Evolutionary conservation across 805 yeast genomes (phyloP).

Genomic region (Wickerhamomyces ciferrii): DNA sequence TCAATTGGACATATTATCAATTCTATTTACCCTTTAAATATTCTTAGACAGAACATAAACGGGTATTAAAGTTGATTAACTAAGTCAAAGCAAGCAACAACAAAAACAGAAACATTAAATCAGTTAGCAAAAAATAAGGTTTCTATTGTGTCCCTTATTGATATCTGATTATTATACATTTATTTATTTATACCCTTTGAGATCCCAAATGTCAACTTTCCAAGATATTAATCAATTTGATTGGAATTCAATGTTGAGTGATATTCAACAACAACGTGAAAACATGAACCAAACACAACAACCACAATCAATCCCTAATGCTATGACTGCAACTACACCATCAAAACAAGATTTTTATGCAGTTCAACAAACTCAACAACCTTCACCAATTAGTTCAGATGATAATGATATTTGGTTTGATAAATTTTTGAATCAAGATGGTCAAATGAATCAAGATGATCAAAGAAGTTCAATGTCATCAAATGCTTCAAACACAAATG

Average conservation of each 20-base stretch:
- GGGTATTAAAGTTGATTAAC: neutral
- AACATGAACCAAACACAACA: conserved; percentile 6
- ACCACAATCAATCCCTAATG: neutral
- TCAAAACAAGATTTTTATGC: neutral
- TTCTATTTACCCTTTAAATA: neutral
- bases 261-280: conserved; percentile 8
- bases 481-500: conserved; percentile 7
- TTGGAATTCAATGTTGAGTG: conserved; percentile 19
- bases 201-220: conserved; percentile 14
- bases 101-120: neutral
- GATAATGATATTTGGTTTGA: conserved; percentile 20
- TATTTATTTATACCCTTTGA: neutral
- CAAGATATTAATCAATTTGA: conserved; percentile 18
- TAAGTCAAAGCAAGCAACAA: neutral
- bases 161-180: neutral
- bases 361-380: conserved; percentile 2
- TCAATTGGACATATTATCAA: neutral
- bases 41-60: neutral
- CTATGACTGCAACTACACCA: neutral
- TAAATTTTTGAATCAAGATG: conserved; percentile 11
- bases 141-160: neutral
- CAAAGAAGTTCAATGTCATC: neutral
- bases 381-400: conserved; percentile 5
- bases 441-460: conserved; percentile 1
- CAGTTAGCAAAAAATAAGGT: neutral